Percentiles rank a stretch among this genome's conserved stretches.
Conservation (phyloP, 805 yeast species). For the Huiozyma naganishii region DNA sequence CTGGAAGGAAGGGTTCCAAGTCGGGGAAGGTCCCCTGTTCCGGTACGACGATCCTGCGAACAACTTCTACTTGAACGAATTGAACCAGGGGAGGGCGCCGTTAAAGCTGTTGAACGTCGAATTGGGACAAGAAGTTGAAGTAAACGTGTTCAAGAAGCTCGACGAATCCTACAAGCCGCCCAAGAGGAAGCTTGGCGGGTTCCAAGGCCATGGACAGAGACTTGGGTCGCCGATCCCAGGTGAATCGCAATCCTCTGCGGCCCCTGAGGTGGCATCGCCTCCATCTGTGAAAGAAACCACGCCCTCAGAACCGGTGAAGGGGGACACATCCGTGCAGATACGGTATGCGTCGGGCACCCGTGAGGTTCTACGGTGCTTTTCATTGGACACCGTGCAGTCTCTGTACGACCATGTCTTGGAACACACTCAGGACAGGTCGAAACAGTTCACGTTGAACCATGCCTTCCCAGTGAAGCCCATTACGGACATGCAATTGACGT, state of each 20-base stretch:
- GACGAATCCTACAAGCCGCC: constrained; percentile 78
- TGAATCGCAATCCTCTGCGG: constrained; percentile 29
- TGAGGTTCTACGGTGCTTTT: constrained; percentile 49
- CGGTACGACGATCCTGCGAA: constrained; percentile 92
- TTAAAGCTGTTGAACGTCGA: constrained; percentile 68
- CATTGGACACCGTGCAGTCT: constrained; percentile 51
- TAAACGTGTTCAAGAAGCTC: constrained; percentile 65
- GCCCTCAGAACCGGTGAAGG: constrained; percentile 19
- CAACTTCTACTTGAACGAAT: constrained; percentile 61
- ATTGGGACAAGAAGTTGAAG: constrained; percentile 89
- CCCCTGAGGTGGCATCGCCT: constrained; percentile 7
- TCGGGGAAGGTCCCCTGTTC: constrained; percentile 80
- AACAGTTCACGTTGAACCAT: constrained; percentile 57
- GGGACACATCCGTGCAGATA: constrained; percentile 71
- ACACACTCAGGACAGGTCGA: constrained; percentile 32
- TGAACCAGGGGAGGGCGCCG: constrained; percentile 89
- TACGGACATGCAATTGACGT: constrained; percentile 42
- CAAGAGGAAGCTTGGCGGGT: constrained; percentile 51
- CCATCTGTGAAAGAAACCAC: constrained; percentile 14
- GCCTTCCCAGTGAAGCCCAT: constrained; percentile 76
- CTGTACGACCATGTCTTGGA: constrained; percentile 59
- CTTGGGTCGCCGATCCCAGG: constrained; percentile 87
- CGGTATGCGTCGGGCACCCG: constrained; percentile 77
- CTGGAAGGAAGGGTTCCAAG: constrained; percentile 94
- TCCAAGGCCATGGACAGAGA: constrained; percentile 70